Evolutionary conservation across 306 rosid genomes (phyloP).

Genomic region (Dalbergia oliveri): DNA sequence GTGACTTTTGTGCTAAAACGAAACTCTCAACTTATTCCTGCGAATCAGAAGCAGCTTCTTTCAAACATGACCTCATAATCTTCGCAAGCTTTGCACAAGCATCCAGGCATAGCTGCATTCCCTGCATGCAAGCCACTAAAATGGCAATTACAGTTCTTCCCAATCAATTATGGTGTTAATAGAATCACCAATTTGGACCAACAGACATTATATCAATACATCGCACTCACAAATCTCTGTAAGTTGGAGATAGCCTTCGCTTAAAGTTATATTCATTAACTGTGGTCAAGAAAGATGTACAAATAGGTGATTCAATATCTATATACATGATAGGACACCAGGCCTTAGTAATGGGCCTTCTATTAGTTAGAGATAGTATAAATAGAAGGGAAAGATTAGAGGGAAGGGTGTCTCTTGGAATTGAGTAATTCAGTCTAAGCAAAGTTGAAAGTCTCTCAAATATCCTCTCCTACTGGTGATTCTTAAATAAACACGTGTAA

Average conservation of each 20-base stretch:
- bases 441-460: too few species aligned
- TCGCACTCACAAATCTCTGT: constrained; percentile 5
- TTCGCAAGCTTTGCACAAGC: constrained; percentile 84
- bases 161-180: constrained; percentile 11
- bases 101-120: constrained; percentile 89
- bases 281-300: neutral
- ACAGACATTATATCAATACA: neutral
- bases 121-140: constrained; percentile 56
- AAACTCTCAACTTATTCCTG: constrained; percentile 56
- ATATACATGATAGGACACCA: too few species aligned
- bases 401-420: too few species aligned
- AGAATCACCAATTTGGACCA: neutral
- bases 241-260: neutral
- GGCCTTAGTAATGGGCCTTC: too few species aligned
- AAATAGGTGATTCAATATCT: neutral
- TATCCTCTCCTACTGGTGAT: too few species aligned
- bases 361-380: too few species aligned
- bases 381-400: too few species aligned
- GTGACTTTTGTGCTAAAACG: constrained; percentile 15
- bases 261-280: constrained; percentile 5
- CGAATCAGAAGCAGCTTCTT: constrained; percentile 63
- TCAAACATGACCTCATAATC: constrained; percentile 89
- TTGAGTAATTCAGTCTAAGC: too few species aligned
- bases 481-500: too few species aligned
- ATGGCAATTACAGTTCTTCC: constrained; percentile 22